These are phyloP conservation scores for Saccharomycopsis fermentans DNA, from an alignment of 805 yeast genomes.

Conservation along the genomic window DNA sequence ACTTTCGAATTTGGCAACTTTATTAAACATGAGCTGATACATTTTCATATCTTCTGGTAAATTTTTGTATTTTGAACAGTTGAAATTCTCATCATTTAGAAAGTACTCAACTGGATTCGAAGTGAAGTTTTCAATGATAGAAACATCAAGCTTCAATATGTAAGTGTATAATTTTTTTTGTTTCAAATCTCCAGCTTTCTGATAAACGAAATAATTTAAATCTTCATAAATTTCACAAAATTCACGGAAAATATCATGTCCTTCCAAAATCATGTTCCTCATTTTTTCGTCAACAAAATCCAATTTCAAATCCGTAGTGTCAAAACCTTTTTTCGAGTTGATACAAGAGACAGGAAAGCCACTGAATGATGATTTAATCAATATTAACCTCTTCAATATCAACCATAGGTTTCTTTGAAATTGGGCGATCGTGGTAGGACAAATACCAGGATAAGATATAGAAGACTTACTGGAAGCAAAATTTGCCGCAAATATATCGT, in stretches of 20 bases:
- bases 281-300: background rate
- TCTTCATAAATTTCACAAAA: background rate
- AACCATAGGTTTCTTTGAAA: background rate
- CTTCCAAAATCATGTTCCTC: background rate
- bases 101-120: background rate
- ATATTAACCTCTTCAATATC: background rate
- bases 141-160: background rate
- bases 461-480: background rate
- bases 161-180: background rate
- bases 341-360: background rate
- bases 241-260: background rate
- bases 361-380: background rate
- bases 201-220: background rate
- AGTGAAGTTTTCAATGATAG: background rate
- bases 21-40: background rate
- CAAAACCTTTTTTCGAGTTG: background rate
- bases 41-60: background rate
- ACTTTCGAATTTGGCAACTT: constrained; percentile 1
- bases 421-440: background rate
- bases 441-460: background rate
- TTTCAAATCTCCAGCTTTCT: background rate
- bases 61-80: background rate
- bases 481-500: background rate
- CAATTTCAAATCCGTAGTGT: background rate
- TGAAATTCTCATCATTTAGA: background rate